Evolutionary conservation across 352 stramenopile species (phyloP), one percentile per base, ranked within the genome.

Genomic region (Phytophthora pinifolia): DNA sequence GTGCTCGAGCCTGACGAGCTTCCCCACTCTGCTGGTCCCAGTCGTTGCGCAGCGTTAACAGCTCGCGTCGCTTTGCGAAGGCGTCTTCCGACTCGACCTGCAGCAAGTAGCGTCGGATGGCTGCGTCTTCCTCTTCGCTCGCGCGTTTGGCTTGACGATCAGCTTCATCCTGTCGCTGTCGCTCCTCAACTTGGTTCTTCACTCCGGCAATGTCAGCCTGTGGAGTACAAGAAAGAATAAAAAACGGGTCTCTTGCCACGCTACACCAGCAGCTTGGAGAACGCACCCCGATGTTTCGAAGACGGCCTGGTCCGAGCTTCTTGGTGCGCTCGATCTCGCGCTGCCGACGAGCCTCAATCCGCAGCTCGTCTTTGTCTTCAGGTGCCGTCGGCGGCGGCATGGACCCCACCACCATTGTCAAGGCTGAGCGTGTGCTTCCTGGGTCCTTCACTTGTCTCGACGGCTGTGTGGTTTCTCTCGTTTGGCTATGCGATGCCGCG

Each of bases 161-260:
- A 1, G 43, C 62, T 30, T 59, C 72, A 29, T 84, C 59, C 38
- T 87, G 74, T 3, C 41, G 70, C 55, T 87, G 44, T 39, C 83
- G 83, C 48, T 92, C 79, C 44, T 86, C 74, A 7, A 90, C 50
- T 59, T 92, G 79, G 48, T 89, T 88, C 47, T 81, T 88, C 14
- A 92, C 65, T 17, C 82, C 79, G 18, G 69, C 79, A 37, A 92
- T 92, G 38, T 92, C 77, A 1, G 77, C 77, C 79, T 92, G 37
- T 7, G 34, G 5, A n/a, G 13, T 13, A 22, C 8, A 34, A 31
- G 22, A 27, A 35, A 2, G 34, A 14, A 15, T n/a, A 45, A 46
- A 13, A 2, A 15, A 49, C 22, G 34, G 17, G 2, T 27, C 22
- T 27, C 22, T 27, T 27, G 22, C 22, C 22, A 27, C 22, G 22